These are phyloP conservation scores for Chenopodium formosanum DNA, from an alignment of 148 eudicot genomes.

Conservation along the genomic window DNA sequence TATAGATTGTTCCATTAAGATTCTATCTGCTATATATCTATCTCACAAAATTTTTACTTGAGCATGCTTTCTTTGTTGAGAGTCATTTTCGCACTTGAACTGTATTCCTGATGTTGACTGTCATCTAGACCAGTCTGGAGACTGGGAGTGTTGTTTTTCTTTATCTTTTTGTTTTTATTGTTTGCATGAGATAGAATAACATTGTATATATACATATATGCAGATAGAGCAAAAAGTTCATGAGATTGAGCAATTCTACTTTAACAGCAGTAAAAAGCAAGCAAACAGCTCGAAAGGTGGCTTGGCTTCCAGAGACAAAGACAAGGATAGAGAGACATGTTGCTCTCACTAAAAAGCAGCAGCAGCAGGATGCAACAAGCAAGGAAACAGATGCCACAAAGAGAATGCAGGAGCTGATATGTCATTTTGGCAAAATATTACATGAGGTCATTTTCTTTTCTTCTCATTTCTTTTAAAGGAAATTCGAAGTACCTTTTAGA, in stretches of 20 bases:
- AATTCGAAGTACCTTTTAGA: no score
- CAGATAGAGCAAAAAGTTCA: constrained; percentile 77
- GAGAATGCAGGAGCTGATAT: constrained; percentile 93
- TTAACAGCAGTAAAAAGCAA: constrained; percentile 39
- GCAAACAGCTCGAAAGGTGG: constrained; percentile 41
- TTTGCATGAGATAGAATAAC: constrained; percentile 1
- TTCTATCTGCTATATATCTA: not conserved
- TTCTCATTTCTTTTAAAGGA: not conserved
- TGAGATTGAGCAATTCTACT: constrained; percentile 69
- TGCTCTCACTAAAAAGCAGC: constrained; percentile 46
- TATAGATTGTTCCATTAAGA: no score
- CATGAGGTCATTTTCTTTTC: constrained; percentile 49
- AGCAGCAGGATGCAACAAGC: constrained; percentile 50
- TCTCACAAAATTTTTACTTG: not conserved
- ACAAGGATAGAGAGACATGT: constrained; percentile 59
- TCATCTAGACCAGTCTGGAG: not conserved
- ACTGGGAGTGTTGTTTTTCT: not conserved
- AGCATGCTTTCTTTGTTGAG: not conserved
- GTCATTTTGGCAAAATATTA: constrained; percentile 70
- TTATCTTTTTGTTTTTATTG: not conserved
- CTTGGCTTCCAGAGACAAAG: constrained; percentile 55
- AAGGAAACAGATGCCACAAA: constrained; percentile 62
- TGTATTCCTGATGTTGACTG: not conserved
- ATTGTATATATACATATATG: not conserved
- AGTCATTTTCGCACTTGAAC: not conserved